Evolutionary conservation across 2,329 filamentous ascomycete genomes (phyloP), one percentile per base, ranked within the genome.

Genomic region (Xylariales sp.): DNA sequence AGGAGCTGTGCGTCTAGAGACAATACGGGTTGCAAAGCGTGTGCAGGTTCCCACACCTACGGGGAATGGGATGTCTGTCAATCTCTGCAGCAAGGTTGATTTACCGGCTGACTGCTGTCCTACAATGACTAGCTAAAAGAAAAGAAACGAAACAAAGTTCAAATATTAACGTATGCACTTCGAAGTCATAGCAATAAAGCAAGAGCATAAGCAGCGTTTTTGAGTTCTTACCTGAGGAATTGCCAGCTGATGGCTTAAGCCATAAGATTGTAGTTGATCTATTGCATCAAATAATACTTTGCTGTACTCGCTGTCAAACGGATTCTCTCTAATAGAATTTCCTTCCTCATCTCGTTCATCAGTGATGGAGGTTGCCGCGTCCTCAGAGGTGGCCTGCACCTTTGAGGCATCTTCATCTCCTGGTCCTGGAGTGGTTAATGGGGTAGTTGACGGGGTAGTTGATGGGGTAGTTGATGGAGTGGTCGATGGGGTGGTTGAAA

Each of bases 151-250:
- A 7, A 12, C 11, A 11, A 33, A 33, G 30, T 33, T 10, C 17
- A 17, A 2, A 25, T 8, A 25, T 25, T 25, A n/a, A 8, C 23
- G n/a, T 25, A 25, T 30, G 6, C 7, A 33, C 10, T 8, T 34
- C 19, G 2, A 3, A 12, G 15, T 5, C 25, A 8, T 5, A 2
- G 6, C 16, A 10, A 33, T 18, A 11, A n/a, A 33, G 10, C 30
- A 19, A 16, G 12, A 17, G n/a, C n/a, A n/a, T n/a, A n/a, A n/a
- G n/a, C n/a, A n/a, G n/a, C n/a, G n/a, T n/a, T n/a, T 16, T 3
- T 64, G 76, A 0, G 43, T 52, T 7, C 47, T 35, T 41, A 62
- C 62, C 45, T 66, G 57, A 2, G 62, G 60, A 15, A 60, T 53
- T 6, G 54, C 56, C 4, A 65, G 42, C 8, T 54, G 46, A 28